Evolutionary conservation across 805 yeast species (phyloP), one percentile per base, ranked within the genome.

Genomic region (Candida nemodendra): DNA sequence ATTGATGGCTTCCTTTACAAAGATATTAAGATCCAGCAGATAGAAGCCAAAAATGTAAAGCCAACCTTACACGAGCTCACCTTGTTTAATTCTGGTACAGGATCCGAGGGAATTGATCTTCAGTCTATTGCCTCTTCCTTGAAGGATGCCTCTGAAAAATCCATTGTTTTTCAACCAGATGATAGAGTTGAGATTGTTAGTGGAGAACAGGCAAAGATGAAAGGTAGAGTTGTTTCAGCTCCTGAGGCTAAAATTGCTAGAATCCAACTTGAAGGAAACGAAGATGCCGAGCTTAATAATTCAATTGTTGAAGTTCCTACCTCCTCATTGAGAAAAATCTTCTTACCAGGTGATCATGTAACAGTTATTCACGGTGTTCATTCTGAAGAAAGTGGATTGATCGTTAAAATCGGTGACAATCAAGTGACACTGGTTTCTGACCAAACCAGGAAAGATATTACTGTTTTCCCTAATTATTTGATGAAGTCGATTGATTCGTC

Each of bases 151-250:
- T 70, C 76, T 36, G 74, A 73, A 25, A 69, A 76, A 16, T 65
- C 74, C 19, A 71, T 79, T 23, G 64, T 72, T 3, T 91, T 90
- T 68, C 96, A 88, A 61, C 87, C 95, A 5, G 97, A 96, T 50
- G 99, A 93, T 61, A 77, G 85, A 50, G 96, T 93, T 32, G 96
- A 90, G 64, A 85, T 93, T 33, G 73, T 85, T 36, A 79, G 80
- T 47, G 99, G 99, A 59, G 99, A 93, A 65, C 97, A 90, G 65
- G 79, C 90, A 31, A 95, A 91, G 43, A 78, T 95, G 43, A 74
- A 76, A 36, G 99, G 97, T 64, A 74, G 74, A 35, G 95, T 91
- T 35, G 65, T 77, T 7, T 73, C 84, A 18, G 77, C 89, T 2
- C 72, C 79, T 3, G 76, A 77, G 12, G 68, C 72, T 39, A 72